phyloP scores from a whole-genome alignment of 2,329 filamentous ascomycete species.

The Ophiostoma pallidulum region DNA sequence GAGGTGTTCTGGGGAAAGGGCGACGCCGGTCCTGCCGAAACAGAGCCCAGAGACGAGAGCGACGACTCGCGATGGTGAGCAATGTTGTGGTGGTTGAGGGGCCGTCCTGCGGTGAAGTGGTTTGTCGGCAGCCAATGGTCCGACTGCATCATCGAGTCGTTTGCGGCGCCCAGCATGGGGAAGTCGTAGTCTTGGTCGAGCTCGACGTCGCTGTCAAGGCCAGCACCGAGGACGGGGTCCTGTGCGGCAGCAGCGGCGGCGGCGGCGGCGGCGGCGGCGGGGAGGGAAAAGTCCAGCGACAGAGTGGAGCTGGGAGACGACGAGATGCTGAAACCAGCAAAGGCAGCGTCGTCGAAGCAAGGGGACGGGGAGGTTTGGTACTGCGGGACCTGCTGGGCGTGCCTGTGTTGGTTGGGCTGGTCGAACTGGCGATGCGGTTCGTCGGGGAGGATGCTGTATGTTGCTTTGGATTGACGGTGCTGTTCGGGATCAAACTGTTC shows the following conservation, averaged over 20 bases:
- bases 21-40: conserved; percentile 50
- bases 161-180: conserved; percentile 17
- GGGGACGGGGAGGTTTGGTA: conserved; percentile 13
- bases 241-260: conserved; percentile 21
- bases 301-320: conserved; percentile 22
- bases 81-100: conserved; percentile 25
- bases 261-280: conserved; percentile 27
- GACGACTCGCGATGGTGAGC: conserved; percentile 52
- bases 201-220: conserved; percentile 20
- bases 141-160: conserved; percentile 27
- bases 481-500: conserved; percentile 3
- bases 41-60: conserved; percentile 50
- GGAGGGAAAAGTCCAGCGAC: conserved; percentile 24
- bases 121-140: conserved; percentile 31
- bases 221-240: conserved; percentile 17
- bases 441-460: conserved; percentile 1
- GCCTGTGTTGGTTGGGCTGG: conserved; percentile 16
- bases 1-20: conserved; percentile 46
- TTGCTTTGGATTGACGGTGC: neutral
- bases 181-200: conserved; percentile 7
- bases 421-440: conserved; percentile 24
- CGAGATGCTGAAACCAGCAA: conserved; percentile 19
- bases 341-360: conserved; percentile 14
- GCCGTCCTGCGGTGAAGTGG: conserved; percentile 29
- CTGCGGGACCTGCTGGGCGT: conserved; percentile 2